Percentiles rank a stretch among this genome's conserved stretches.
Conservation (phyloP, 192 early-diverging fungal genomes). For the Haplosporangium gracile region DNA sequence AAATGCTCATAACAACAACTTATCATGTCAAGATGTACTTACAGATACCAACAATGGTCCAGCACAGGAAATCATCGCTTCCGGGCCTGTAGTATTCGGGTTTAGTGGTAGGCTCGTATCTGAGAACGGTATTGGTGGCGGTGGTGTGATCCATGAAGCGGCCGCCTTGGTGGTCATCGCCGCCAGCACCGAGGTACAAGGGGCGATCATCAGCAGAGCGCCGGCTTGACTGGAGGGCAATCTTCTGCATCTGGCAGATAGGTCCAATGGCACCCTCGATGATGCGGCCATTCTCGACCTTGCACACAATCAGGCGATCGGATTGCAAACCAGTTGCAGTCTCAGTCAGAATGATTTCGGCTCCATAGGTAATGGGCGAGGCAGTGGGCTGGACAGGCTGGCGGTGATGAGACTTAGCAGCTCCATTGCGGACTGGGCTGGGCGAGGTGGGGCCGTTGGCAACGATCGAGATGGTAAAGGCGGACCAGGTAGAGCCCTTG, state of each 20-base stretch:
- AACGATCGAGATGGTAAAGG: constrained; percentile 68
- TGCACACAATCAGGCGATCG: constrained; percentile 79
- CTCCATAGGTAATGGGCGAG: constrained; percentile 76
- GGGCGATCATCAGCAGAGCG: constrained; percentile 38
- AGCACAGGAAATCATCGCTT: constrained; percentile 83
- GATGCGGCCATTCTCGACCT: constrained; percentile 82
- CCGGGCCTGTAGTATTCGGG: constrained; percentile 37
- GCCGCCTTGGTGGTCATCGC: constrained; percentile 49
- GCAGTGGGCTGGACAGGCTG: constrained; percentile 30
- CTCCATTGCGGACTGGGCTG: constrained; percentile 21
- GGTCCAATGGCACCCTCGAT: constrained; percentile 73
- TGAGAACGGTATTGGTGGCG: constrained; percentile 26
- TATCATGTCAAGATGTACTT: constrained; percentile 40
- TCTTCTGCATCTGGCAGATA: constrained; percentile 90
- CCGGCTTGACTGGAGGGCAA: constrained; percentile 69
- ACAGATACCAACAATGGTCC: constrained; percentile 87
- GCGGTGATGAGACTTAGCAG: constrained; percentile 43
- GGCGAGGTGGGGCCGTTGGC: constrained; percentile 32
- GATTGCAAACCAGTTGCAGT: constrained; percentile 72
- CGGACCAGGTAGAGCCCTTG: constrained; percentile 70
- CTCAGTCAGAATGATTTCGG: constrained; percentile 79
- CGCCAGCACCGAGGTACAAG: constrained; percentile 62
- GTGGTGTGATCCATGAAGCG: constrained; percentile 53
- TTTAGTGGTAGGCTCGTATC: constrained; percentile 39
- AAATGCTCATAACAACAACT: neutral